phyloP scores from a whole-genome alignment of 129 eudicot genomes.

The Sambucus nigra region DNA sequence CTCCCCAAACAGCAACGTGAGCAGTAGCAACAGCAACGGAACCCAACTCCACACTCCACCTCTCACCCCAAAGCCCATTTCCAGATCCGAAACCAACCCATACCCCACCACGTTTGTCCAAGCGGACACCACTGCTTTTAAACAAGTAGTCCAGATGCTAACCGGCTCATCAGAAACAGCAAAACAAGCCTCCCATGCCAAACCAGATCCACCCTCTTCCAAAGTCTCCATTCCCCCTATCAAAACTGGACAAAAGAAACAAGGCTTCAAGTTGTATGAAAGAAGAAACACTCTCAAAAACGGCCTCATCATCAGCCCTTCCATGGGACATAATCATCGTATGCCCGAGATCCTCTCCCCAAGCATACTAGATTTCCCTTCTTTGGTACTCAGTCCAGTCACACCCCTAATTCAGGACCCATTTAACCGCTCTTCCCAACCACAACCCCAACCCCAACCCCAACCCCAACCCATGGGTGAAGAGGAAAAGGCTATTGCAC shows the following conservation, averaged over 20 bases:
- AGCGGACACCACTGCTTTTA: constrained; percentile 74
- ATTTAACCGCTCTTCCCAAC: constrained; percentile 34
- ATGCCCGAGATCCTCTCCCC: constrained; percentile 72
- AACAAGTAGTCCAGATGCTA: constrained; percentile 89
- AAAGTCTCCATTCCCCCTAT: constrained; percentile 48
- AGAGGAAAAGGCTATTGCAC: constrained; percentile 70
- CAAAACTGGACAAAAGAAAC: constrained; percentile 59
- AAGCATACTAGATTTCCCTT: constrained; percentile 81
- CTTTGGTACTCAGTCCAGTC: constrained; percentile 67
- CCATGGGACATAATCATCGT: constrained; percentile 34
- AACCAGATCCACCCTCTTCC: constrained; percentile 25
- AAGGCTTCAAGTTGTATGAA: constrained; percentile 66
- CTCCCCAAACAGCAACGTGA: constrained; percentile 44
- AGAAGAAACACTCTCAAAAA: constrained; percentile 64
- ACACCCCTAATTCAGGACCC: constrained; percentile 57
- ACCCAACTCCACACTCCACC: constrained; percentile 46
- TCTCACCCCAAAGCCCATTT: constrained; percentile 42
- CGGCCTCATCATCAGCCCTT: constrained; percentile 70
- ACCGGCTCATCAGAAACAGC: constrained; percentile 74
- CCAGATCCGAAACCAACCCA: constrained; percentile 70
- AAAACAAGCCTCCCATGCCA: constrained; percentile 18
- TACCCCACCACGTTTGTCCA: constrained; percentile 88
- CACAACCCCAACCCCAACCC: no score
- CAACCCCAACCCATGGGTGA: constrained; percentile 50
- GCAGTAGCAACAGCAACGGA: constrained; percentile 42